Evolutionary conservation across 2,329 filamentous ascomycete species (phyloP).

Genomic region (Clathrospora elynae): DNA sequence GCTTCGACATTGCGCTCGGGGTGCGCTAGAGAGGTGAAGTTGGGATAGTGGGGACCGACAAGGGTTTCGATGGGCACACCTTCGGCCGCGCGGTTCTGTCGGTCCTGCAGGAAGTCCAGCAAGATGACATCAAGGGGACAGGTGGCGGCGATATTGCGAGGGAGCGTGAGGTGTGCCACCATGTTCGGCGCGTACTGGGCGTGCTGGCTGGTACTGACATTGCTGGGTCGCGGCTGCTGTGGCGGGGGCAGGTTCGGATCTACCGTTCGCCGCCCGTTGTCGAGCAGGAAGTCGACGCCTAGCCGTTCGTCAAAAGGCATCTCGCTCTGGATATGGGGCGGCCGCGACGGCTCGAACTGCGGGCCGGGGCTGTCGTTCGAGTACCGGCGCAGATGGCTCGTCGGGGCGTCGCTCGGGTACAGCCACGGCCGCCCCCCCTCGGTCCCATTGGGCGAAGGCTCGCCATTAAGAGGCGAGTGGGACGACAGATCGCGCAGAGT

Average conservation of each 20-base stretch:
- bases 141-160: constrained; percentile 66
- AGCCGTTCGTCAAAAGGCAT: constrained; percentile 62
- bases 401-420: constrained; percentile 38
- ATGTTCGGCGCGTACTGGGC: constrained; percentile 39
- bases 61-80: constrained; percentile 69
- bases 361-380: constrained; percentile 45
- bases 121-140: constrained; percentile 81
- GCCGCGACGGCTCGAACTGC: constrained; percentile 52
- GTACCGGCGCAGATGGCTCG: constrained; percentile 43
- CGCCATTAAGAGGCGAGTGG: constrained; percentile 29
- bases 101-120: constrained; percentile 75
- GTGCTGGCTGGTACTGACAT: constrained; percentile 29
- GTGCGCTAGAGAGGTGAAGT: constrained; percentile 77
- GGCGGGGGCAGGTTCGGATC: constrained; percentile 53
- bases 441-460: constrained; percentile 33
- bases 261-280: constrained; percentile 55
- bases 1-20: constrained; percentile 65
- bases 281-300: constrained; percentile 73
- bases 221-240: constrained; percentile 38
- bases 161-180: constrained; percentile 46
- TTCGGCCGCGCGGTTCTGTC: constrained; percentile 67
- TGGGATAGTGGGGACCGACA: constrained; percentile 78
- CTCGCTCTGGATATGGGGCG: constrained; percentile 25
- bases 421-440: constrained; percentile 39
- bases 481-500: constrained; percentile 25